These are phyloP conservation scores for Talaromyces wortmannii DNA, from an alignment of 495 filamentous ascomycete genomes.

Conservation along the genomic window DNA sequence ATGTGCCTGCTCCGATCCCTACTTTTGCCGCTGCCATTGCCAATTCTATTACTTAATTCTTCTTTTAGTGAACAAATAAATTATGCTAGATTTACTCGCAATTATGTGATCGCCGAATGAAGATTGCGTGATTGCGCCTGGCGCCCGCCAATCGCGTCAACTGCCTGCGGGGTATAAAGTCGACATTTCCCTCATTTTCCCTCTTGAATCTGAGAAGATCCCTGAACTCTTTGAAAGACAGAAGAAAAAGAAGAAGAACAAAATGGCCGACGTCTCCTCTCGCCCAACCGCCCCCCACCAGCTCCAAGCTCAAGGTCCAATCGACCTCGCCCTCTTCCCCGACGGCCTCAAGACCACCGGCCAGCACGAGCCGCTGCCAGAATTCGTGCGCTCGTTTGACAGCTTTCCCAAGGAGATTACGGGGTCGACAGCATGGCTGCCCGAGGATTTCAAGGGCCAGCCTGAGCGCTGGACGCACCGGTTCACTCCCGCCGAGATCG, in stretches of 20 bases:
- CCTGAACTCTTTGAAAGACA: neutral
- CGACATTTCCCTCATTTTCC: too few species aligned
- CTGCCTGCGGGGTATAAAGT: too few species aligned
- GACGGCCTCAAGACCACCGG: constrained; percentile 64
- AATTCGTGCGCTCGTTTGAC: constrained; percentile 57
- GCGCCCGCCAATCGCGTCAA: too few species aligned
- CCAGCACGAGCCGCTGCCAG: constrained; percentile 69
- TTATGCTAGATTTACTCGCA: too few species aligned
- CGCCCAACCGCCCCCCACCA: neutral
- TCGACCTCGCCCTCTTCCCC: constrained; percentile 32
- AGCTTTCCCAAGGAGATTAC: constrained; percentile 69
- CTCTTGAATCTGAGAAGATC: too few species aligned
- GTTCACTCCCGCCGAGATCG: constrained; percentile 58
- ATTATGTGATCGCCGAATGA: too few species aligned
- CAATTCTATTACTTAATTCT: too few species aligned
- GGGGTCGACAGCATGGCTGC: constrained; percentile 72
- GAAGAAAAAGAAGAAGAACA: neutral
- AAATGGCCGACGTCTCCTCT: neutral
- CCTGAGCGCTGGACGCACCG: constrained; percentile 72
- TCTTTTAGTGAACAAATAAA: too few species aligned
- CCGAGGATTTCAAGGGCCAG: constrained; percentile 59
- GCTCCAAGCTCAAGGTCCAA: neutral
- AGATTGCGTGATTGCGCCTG: too few species aligned
- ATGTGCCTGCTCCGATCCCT: too few species aligned
- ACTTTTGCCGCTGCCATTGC: too few species aligned